Evolutionary conservation across 805 yeast genomes (phyloP), one percentile per base, ranked within the genome.

Genomic region (Candida incommunis): DNA sequence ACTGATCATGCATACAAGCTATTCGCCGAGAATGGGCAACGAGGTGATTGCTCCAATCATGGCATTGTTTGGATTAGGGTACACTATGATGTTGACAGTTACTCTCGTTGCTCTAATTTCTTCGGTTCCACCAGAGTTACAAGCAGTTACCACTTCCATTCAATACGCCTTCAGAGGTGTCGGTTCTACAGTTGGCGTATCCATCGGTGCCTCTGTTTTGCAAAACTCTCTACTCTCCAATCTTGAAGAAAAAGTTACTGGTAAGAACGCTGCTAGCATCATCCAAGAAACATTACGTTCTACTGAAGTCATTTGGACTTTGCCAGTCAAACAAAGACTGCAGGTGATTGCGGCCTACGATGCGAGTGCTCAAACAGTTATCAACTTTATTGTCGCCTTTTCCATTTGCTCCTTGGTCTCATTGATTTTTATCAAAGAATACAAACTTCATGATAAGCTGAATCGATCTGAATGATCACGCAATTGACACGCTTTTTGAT

Each of bases 101-200:
- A 76, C 86, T 0, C 63, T 83, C 41, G 61, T 82, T 31, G 80
- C 88, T 0, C 68, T 82, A 62, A 79, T 83, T 46, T 78, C 87
- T 0, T 74, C 88, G 2, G 88, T 80, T 2, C 77, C 81, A 3
- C 56, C 64, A 21, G 70, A 72, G 43, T 74, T 71, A 53, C 94
- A 82, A 58, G 94, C 95, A 2, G 70, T 84, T 21, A 81, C 88
- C 1, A 85, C 94, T 0, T 82, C 94, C 0, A 80, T 85, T 48
- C 90, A 82, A 53, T 85, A 85, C 57, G 85, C 85, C 0, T 82
- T 81, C 63, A 69, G 92, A 57, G 76, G 86, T 9, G 77, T 84
- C 0, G 92, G 92, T 0, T 78, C 86, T 7, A 80, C 88, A 0
- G 61, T 82, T 43, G 94, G 92, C 41, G 86, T 82, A 9, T 65